These are phyloP conservation scores for Metschnikowia borealis DNA, from an alignment of 805 yeast species.

Conservation along the genomic window DNA sequence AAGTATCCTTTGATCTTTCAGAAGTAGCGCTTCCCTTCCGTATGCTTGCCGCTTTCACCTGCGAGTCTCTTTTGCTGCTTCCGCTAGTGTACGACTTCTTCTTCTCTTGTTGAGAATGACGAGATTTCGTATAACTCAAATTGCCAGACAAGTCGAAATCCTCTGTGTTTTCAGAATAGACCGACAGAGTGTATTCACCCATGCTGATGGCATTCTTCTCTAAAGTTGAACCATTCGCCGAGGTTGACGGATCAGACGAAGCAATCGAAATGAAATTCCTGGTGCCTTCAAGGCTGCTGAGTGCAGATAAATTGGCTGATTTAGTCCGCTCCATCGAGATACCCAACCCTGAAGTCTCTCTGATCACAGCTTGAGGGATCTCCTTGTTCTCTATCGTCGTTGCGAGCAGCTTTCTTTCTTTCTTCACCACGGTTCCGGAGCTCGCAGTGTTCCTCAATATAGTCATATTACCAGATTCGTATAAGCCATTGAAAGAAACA, in stretches of 20 bases:
- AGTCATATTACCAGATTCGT: conserved; percentile 7
- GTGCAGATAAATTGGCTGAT: neutral
- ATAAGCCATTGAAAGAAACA: conserved; percentile 38
- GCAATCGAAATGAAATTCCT: conserved; percentile 21
- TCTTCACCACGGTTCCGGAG: conserved; percentile 16
- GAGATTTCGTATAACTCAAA: conserved; percentile 7
- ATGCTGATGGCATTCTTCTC: conserved; percentile 23
- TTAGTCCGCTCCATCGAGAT: conserved; percentile 4
- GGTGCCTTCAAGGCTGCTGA: conserved; percentile 2
- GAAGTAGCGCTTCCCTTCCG: conserved; percentile 3
- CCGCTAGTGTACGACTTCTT: neutral
- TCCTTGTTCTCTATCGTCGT: conserved; percentile 16
- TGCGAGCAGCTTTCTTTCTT: conserved; percentile 7
- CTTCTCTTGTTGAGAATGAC: neutral
- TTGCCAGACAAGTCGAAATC: conserved; percentile 12
- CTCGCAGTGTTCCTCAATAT: conserved; percentile 11
- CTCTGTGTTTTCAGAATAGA: conserved; percentile 22
- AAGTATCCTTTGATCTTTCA: conserved; percentile 25
- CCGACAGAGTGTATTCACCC: conserved; percentile 17
- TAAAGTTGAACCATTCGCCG: conserved; percentile 19
- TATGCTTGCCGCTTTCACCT: neutral
- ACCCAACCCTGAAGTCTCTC: conserved; percentile 27
- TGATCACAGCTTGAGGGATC: conserved; percentile 22
- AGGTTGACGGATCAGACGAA: conserved; percentile 16
- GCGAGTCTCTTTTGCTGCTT: neutral